Evolutionary conservation across 1,139 yeast genomes (phyloP), one percentile per base, ranked within the genome.

Genomic region (Diutina neorugosa): DNA sequence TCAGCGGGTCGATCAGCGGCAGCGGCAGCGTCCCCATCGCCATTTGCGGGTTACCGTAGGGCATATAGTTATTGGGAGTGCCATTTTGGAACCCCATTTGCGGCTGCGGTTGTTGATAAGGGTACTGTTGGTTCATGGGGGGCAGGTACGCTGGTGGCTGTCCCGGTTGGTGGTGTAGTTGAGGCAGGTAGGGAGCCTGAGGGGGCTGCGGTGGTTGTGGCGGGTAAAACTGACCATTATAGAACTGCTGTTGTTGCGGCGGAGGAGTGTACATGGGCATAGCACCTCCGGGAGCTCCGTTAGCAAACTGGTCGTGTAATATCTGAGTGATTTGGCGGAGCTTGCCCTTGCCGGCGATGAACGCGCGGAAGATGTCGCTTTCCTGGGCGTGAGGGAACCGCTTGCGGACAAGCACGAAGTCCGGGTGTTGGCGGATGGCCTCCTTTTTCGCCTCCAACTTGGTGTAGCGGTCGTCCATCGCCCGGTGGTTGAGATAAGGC

Each of bases 341-440:
- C 55, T 82, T 77, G 11, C 82, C 81, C 52, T 80, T 77, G 44
- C 81, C 82, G 40, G 78, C 76, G 52, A 79, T 82, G 61, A 82
- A 80, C 1, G 84, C 85, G 52, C 80, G 80, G 57, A 80, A 76
- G 42, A 84, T 74, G 56, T 81, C 77, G 40, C 80, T 72, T 51
- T 74, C 78, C 20, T 69, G 66, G 21, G 80, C 63, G 51, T 76
- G 69, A 51, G 74, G 74, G 61, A 76, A 81, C 54, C 74, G 62
- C 52, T 71, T 74, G 57, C 70, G 74, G 57, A 79, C 74, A 63
- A 76, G 73, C 54, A 71, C 78, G 63, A 74, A 76, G 68, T 76
- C 74, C 55, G 68, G 65, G 59, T 74, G 51, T 21, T 20, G 20
- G 19, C 51, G 27, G 51, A 37, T 37, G 20, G 43, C 43, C 43